Evolutionary conservation across 176 grass and related monocot genomes (phyloP).

Genomic region (Eragrostis nindensis): DNA sequence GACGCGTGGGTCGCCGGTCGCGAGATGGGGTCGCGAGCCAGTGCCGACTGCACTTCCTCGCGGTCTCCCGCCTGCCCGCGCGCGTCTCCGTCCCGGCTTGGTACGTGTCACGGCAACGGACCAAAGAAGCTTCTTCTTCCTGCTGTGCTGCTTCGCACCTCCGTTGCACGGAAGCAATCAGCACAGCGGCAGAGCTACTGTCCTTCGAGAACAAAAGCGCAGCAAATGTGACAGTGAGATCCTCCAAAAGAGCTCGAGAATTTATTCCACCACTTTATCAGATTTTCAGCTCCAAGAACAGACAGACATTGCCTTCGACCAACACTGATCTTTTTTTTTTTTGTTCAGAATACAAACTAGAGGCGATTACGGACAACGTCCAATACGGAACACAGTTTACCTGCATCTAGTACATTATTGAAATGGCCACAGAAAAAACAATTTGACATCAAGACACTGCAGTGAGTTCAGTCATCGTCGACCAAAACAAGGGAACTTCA

Average conservation of each 20-base stretch:
- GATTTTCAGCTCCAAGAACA: background rate
- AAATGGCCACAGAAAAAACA: background rate
- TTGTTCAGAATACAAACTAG: constrained; percentile 4
- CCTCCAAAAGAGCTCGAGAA: background rate
- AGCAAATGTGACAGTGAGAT: no score
- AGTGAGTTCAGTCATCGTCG: background rate
- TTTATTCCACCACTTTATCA: background rate
- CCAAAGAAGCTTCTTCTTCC: no score
- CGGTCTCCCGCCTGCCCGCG: background rate
- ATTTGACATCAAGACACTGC: background rate
- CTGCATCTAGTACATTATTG: constrained; percentile 19
- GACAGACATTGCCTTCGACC: no score
- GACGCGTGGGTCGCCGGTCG: constrained; percentile 1
- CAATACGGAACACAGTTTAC: background rate
- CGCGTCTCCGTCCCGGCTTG: background rate
- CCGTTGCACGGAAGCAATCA: no score
- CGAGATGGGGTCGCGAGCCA: no score
- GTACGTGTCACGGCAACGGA: background rate
- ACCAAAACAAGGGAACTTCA: background rate
- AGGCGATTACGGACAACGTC: background rate
- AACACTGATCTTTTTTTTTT: no score
- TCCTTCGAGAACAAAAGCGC: no score
- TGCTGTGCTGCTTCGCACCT: no score
- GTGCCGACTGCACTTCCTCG: no score
- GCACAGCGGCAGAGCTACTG: no score